phyloP scores from a whole-genome alignment of 176 grass and related monocot genomes.

The Avena eriantha region DNA sequence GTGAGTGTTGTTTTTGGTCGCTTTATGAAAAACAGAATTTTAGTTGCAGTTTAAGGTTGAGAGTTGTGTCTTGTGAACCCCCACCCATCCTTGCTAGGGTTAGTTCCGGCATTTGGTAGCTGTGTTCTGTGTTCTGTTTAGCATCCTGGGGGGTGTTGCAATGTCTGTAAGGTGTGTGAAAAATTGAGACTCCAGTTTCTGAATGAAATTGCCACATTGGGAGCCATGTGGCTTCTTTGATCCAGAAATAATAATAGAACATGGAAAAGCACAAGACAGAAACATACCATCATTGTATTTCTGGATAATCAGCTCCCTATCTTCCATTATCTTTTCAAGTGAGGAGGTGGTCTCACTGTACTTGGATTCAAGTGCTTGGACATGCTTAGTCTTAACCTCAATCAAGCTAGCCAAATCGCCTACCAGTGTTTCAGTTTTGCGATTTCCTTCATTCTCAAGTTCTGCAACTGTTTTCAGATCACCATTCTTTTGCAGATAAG shows the following conservation, averaged over 20 bases:
- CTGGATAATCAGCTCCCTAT: slow-evolving; percentile 51
- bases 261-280: neutral
- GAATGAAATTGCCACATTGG: too few relatives aligned
- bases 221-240: too few relatives aligned
- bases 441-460: slow-evolving; percentile 48
- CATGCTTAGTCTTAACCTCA: slow-evolving; percentile 53
- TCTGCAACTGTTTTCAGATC: slow-evolving; percentile 58
- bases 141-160: too few relatives aligned
- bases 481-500: slow-evolving; percentile 46
- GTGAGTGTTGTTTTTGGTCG: too few relatives aligned
- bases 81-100: too few relatives aligned
- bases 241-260: neutral
- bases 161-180: too few relatives aligned
- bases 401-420: slow-evolving; percentile 50
- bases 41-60: too few relatives aligned
- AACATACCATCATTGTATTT: slow-evolving; percentile 46
- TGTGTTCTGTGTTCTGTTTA: too few relatives aligned
- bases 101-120: too few relatives aligned
- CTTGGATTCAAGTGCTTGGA: slow-evolving; percentile 50
- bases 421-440: slow-evolving; percentile 56
- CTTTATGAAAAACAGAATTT: too few relatives aligned
- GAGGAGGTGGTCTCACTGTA: slow-evolving; percentile 52
- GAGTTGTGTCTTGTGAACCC: too few relatives aligned
- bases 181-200: too few relatives aligned
- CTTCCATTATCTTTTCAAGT: slow-evolving; percentile 59